A percentile compares a stretch with the other conserved stretches of the same genome.
These are phyloP conservation scores for Pugionium cornutum DNA, from an alignment of 345 rosid genomes.

Conservation along the genomic window DNA sequence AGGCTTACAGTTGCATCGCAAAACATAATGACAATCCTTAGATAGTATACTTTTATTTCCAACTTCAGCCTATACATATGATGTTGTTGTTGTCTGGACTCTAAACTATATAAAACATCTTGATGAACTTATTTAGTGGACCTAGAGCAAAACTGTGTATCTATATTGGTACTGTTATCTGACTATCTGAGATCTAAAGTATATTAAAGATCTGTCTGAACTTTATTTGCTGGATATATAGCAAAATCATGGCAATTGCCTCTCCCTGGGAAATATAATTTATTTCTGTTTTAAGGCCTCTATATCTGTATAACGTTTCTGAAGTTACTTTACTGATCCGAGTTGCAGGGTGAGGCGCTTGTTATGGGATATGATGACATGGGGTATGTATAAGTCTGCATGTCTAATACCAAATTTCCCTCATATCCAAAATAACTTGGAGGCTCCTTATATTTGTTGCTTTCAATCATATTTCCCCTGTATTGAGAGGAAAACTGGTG, in stretches of 20 bases:
- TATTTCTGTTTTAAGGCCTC: not conserved
- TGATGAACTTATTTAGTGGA: conserved; percentile 1
- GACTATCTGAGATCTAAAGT: not conserved
- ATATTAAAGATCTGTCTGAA: not conserved
- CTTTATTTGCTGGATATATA: conserved; percentile 5
- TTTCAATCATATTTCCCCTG: conserved; percentile 11
- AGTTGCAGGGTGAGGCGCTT: conserved; percentile 90
- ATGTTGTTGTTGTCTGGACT: not conserved
- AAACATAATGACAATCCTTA: not conserved
- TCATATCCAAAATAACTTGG: conserved; percentile 8
- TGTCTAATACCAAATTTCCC: conserved; percentile 9
- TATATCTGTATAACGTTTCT: conserved; percentile 5
- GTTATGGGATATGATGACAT: conserved; percentile 99
- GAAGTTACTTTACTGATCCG: conserved; percentile 29
- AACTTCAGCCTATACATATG: not conserved
- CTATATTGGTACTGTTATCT: not conserved
- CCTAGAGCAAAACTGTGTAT: not conserved
- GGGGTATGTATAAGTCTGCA: conserved; percentile 61
- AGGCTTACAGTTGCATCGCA: not conserved
- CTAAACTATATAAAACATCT: not conserved
- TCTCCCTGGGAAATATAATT: not conserved
- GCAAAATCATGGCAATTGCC: conserved; percentile 1
- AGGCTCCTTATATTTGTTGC: conserved; percentile 11
- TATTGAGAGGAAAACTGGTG: conserved; percentile 2
- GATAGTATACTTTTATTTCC: not conserved